Evolutionary conservation across 2,329 filamentous ascomycete species (phyloP).

Genomic region (Cadophora malorum): DNA sequence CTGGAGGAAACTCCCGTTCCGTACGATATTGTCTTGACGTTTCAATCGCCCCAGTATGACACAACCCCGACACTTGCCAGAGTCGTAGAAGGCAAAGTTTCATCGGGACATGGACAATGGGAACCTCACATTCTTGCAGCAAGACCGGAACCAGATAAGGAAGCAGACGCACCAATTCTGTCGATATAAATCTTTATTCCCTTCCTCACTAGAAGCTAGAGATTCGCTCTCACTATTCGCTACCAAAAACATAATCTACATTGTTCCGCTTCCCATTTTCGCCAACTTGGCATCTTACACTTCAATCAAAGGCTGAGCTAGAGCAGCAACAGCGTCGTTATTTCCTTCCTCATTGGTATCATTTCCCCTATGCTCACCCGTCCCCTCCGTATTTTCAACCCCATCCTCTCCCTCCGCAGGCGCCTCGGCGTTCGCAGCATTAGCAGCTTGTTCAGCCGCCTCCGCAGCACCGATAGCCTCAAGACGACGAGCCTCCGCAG

Average conservation of each 20-base stretch:
- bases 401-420: constrained; percentile 9
- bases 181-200: neutral
- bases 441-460: constrained; percentile 31
- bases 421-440: constrained; percentile 23
- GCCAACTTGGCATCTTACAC: constrained; percentile 15
- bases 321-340: constrained; percentile 20
- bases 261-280: neutral
- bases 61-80: too few relatives aligned
- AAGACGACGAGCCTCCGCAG: constrained; percentile 40
- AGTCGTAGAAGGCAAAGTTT: too few relatives aligned
- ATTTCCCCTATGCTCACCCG: constrained; percentile 8
- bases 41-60: too few relatives aligned
- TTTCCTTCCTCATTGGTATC: constrained; percentile 18
- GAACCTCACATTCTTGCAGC: too few relatives aligned
- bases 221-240: neutral
- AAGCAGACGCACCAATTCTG: too few relatives aligned
- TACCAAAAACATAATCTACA: constrained; percentile 12
- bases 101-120: too few relatives aligned
- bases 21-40: too few relatives aligned
- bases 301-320: constrained; percentile 32
- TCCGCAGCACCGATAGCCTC: constrained; percentile 37
- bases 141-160: too few relatives aligned
- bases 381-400: constrained; percentile 6
- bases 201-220: neutral
- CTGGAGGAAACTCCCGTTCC: too few relatives aligned